Conservation (phyloP, 805 yeast genomes). For the Maudiozyma pseudohumilis region DNA sequence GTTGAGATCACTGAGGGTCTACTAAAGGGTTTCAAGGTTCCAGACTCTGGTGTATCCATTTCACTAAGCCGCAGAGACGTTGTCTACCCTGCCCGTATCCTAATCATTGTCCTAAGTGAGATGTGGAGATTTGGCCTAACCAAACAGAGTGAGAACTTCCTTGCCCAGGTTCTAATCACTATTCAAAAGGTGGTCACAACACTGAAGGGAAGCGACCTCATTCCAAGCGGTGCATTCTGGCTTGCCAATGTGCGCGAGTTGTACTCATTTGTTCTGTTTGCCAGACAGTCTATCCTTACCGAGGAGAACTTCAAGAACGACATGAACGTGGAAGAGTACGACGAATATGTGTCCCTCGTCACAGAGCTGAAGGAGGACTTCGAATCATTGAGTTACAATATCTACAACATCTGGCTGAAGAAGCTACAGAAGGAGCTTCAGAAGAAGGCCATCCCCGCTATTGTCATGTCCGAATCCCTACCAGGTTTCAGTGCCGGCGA, state of each 20-base stretch:
- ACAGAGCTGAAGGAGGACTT: conserved; percentile 90
- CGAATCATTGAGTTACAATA: conserved; percentile 84
- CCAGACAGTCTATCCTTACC: conserved; percentile 82
- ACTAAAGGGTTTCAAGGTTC: conserved; percentile 74
- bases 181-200: conserved; percentile 75
- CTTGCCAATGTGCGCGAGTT: conserved; percentile 91
- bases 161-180: conserved; percentile 79
- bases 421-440: conserved; percentile 84
- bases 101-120: conserved; percentile 84
- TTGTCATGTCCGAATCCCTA: conserved; percentile 84
- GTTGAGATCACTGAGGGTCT: conserved; percentile 80
- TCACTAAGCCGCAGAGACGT: conserved; percentile 82
- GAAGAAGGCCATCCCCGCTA: conserved; percentile 90
- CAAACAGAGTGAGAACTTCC: conserved; percentile 78
- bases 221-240: conserved; percentile 95
- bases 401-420: conserved; percentile 95
- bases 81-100: conserved; percentile 89
- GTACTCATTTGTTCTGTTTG: conserved; percentile 87
- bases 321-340: conserved; percentile 83
- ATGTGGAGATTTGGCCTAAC: conserved; percentile 98
- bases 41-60: conserved; percentile 76
- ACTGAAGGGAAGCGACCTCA: conserved; percentile 77
- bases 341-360: conserved; percentile 79
- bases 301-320: conserved; percentile 71
- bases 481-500: conserved; percentile 94